Conservation (phyloP, 352 stramenopile genomes). For the Phytophthora podocarpi region DNA sequence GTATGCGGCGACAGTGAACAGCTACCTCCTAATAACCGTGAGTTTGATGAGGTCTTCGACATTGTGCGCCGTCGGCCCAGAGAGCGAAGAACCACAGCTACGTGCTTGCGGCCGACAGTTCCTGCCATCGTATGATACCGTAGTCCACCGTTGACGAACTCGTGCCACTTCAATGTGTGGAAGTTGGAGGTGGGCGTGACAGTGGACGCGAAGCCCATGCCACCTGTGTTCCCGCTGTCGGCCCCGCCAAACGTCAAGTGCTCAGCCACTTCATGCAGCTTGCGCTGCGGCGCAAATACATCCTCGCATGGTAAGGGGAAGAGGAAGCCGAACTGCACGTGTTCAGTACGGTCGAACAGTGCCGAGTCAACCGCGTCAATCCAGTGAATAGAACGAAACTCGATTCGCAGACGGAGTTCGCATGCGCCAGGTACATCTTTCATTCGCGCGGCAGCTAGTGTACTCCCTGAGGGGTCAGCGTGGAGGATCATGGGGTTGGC, state of each 20-base stretch:
- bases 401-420: conserved; percentile 64
- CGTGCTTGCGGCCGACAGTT: conserved; percentile 61
- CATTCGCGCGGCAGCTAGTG: conserved; percentile 46
- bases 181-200: conserved; percentile 75
- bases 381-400: conserved; percentile 78
- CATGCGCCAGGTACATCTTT: conserved; percentile 65
- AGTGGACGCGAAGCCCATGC: conserved; percentile 48
- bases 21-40: conserved; percentile 24
- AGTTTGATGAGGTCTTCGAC: conserved; percentile 40
- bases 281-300: conserved; percentile 77
- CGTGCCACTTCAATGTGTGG: conserved; percentile 70
- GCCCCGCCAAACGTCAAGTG: conserved; percentile 65
- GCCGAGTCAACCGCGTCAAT: conserved; percentile 63
- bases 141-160: conserved; percentile 70
- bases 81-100: conserved; percentile 61
- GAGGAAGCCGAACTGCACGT: conserved; percentile 73
- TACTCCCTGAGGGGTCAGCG: conserved; percentile 5
- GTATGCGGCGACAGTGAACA: conserved; percentile 37
- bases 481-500: conserved; percentile 51
- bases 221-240: conserved; percentile 18
- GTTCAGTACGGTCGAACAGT: conserved; percentile 66
- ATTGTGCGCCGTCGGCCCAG: conserved; percentile 30
- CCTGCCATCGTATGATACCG: conserved; percentile 65
- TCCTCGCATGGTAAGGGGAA: conserved; percentile 86
- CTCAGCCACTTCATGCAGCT: conserved; percentile 77